Conservation (phyloP, 1,284 basidiomycete genomes). For the Volvariella volvacea region DNA sequence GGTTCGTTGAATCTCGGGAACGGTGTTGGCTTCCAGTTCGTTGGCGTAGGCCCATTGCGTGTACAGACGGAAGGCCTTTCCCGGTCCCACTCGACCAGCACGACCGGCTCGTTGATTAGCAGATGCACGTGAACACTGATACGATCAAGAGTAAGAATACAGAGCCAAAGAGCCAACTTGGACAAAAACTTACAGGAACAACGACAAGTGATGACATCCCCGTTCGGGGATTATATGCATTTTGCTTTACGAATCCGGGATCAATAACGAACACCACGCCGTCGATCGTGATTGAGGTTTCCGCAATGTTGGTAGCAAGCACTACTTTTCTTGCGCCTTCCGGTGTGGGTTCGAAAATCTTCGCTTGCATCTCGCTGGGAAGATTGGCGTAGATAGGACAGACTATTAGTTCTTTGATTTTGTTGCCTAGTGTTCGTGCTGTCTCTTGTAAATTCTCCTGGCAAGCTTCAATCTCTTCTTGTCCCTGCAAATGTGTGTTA, state of each 20-base stretch:
- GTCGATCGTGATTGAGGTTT: conserved; percentile 97
- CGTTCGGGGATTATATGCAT: conserved; percentile 93
- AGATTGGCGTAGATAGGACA: conserved; percentile 98
- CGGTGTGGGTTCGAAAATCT: conserved; percentile 98
- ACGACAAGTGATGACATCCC: conserved; percentile 95
- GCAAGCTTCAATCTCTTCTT: conserved; percentile 98
- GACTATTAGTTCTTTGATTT: conserved; percentile 90
- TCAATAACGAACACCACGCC: conserved; percentile 98
- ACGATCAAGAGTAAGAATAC: conserved; percentile 8
- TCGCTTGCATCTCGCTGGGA: conserved; percentile 98
- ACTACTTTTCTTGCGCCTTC: conserved; percentile 96
- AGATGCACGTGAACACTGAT: conserved; percentile 89
- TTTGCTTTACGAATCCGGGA: conserved; percentile 97
- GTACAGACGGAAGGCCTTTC: conserved; percentile 96
- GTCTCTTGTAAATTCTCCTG: conserved; percentile 96
- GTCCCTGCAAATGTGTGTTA: conserved; percentile 51
- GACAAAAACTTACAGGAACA: conserved; percentile 65
- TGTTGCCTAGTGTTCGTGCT: conserved; percentile 90
- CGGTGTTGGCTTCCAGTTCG: conserved; percentile 93
- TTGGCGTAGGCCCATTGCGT: conserved; percentile 96
- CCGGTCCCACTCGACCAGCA: conserved; percentile 95
- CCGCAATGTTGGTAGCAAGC: conserved; percentile 97
- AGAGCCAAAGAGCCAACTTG: conserved; percentile 1
- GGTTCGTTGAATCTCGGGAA: conserved; percentile 97
- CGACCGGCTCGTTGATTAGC: conserved; percentile 96